Conservation (phyloP, 768 basidiomycete species). For the Dacryopinax primogenitus region DNA sequence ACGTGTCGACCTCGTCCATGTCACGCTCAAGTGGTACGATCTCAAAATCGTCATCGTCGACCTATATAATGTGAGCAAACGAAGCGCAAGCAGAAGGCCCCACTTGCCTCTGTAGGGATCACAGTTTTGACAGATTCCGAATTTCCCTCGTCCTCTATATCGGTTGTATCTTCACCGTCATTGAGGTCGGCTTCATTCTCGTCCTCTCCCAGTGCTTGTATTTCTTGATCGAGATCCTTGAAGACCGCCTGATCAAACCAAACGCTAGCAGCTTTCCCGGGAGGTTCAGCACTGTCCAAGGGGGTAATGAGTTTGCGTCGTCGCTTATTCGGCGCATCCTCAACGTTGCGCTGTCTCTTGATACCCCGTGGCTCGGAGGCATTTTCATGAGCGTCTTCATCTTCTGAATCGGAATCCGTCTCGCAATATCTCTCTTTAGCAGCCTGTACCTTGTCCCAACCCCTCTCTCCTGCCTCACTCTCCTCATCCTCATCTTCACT, state of each 20-base stretch:
- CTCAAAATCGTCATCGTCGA: constrained; percentile 55
- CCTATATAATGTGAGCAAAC: constrained; percentile 18
- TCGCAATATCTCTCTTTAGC: constrained; percentile 12
- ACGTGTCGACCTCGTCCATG: constrained; percentile 52
- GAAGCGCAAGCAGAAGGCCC: constrained; percentile 15
- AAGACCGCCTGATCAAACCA: constrained; percentile 97
- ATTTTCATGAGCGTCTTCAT: constrained; percentile 30
- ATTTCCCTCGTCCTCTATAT: constrained; percentile 20
- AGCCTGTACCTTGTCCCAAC: constrained; percentile 50
- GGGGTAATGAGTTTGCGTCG: constrained; percentile 41
- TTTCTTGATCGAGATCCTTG: constrained; percentile 33
- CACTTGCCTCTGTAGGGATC: neutral
- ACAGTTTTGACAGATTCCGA: constrained; percentile 19
- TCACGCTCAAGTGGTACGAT: constrained; percentile 49
- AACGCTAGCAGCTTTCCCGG: constrained; percentile 53
- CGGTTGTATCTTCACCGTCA: constrained; percentile 16
- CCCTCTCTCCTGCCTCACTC: constrained; percentile 39
- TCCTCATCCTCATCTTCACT: constrained; percentile 27
- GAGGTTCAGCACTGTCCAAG: constrained; percentile 29
- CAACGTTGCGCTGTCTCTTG: constrained; percentile 31
- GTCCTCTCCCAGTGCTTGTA: constrained; percentile 23
- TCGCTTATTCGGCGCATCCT: constrained; percentile 23
- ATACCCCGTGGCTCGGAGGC: neutral
- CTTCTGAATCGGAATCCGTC: constrained; percentile 29
- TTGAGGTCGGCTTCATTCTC: constrained; percentile 25